Evolutionary conservation across 2,329 filamentous ascomycete genomes (phyloP).

Genomic region (Nannizzia gypsea): DNA sequence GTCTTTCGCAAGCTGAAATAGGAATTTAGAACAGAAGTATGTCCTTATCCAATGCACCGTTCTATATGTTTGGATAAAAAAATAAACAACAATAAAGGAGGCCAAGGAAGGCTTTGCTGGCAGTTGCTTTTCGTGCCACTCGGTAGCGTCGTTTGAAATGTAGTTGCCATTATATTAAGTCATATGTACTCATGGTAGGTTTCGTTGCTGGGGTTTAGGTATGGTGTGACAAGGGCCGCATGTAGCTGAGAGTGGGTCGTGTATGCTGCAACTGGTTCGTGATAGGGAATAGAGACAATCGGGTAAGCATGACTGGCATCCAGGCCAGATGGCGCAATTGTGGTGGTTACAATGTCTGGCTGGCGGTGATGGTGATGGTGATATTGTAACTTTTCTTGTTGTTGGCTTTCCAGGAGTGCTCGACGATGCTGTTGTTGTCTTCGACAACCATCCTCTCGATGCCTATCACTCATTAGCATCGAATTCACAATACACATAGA

Average conservation of each 20-base stretch:
- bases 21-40: not conserved
- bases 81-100: not conserved
- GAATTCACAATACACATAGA: not conserved
- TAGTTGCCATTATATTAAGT: not conserved
- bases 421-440: conserved; percentile 8
- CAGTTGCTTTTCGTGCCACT: not conserved
- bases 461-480: conserved; percentile 9
- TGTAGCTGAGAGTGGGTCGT: not conserved
- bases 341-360: not conserved
- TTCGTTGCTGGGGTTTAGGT: not conserved
- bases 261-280: not conserved
- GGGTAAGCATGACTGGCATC: not conserved
- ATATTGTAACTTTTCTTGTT: not conserved
- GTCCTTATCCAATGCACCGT: conserved; percentile 1
- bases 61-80: not conserved
- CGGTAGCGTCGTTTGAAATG: not conserved
- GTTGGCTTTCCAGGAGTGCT: not conserved
- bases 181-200: not conserved
- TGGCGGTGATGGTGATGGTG: not conserved
- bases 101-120: not conserved
- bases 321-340: not conserved
- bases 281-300: not conserved
- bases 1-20: not conserved
- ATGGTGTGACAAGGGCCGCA: not conserved
- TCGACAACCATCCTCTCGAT: conserved; percentile 16